Conservation (phyloP, 495 filamentous ascomycete genomes). For the Emericellopsis terricola region DNA sequence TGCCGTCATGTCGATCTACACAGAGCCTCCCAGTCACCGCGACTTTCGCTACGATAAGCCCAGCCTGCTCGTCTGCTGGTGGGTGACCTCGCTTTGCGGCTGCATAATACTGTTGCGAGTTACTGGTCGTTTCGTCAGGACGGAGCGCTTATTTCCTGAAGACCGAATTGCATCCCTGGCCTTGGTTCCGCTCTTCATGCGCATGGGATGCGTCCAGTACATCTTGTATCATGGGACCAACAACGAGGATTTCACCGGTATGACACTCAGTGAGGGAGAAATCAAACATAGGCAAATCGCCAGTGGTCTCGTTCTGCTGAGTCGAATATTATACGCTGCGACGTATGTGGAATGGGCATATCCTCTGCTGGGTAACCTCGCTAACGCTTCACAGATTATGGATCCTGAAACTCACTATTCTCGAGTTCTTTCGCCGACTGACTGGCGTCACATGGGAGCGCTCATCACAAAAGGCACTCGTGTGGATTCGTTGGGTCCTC, state of each 20-base stretch:
- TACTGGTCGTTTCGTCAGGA: constrained; percentile 60
- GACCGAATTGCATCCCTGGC: constrained; percentile 72
- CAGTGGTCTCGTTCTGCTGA: constrained; percentile 44
- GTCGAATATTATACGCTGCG: constrained; percentile 48
- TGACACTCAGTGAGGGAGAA: constrained; percentile 22
- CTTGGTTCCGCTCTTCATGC: constrained; percentile 58
- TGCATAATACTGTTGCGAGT: constrained; percentile 65
- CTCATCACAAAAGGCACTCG: constrained; percentile 47
- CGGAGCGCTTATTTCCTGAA: constrained; percentile 65
- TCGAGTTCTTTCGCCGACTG: constrained; percentile 76
- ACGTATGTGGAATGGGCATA: constrained; percentile 31
- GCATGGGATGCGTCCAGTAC: constrained; percentile 77
- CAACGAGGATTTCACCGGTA: constrained; percentile 37
- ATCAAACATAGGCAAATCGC: constrained; percentile 36
- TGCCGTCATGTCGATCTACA: constrained; percentile 33
- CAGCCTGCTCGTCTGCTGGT: constrained; percentile 82
- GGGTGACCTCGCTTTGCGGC: constrained; percentile 72
- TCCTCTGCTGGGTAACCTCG: background rate
- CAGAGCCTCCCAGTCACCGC: constrained; percentile 38
- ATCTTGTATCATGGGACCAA: constrained; percentile 79
- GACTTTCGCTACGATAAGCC: constrained; percentile 44
- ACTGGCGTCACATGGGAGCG: constrained; percentile 46
- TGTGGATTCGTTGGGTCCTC: constrained; percentile 56
- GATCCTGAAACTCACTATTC: constrained; percentile 78
- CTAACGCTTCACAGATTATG: constrained; percentile 44